Conservation (phyloP, 768 basidiomycete genomes). For the Agaricus subrufescens region DNA sequence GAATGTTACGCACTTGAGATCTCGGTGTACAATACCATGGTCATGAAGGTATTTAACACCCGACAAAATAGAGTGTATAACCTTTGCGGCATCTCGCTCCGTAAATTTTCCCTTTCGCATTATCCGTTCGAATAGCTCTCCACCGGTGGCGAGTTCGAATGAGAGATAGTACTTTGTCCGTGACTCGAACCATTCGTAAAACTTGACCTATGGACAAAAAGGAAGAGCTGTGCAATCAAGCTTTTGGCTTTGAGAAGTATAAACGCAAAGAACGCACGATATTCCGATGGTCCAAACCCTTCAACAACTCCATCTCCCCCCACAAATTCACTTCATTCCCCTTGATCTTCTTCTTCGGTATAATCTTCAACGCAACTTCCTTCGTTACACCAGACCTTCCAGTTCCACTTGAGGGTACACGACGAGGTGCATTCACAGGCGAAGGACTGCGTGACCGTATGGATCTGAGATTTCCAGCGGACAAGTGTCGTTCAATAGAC, state of each 20-base stretch:
- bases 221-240: neutral
- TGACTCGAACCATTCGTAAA: slow-evolving; percentile 96
- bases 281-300: slow-evolving; percentile 86
- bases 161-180: slow-evolving; percentile 92
- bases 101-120: slow-evolving; percentile 86
- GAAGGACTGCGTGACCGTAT: slow-evolving; percentile 19
- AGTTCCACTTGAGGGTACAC: slow-evolving; percentile 14
- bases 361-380: slow-evolving; percentile 85
- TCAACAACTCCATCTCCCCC: slow-evolving; percentile 91
- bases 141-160: slow-evolving; percentile 91
- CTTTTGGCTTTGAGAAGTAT: neutral
- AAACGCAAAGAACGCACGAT: slow-evolving; percentile 50
- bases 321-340: slow-evolving; percentile 86
- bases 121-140: slow-evolving; percentile 92
- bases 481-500: slow-evolving; percentile 11
- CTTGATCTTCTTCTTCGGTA: slow-evolving; percentile 93
- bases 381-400: slow-evolving; percentile 35
- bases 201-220: slow-evolving; percentile 64
- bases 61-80: slow-evolving; percentile 76
- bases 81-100: slow-evolving; percentile 81
- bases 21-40: slow-evolving; percentile 92
- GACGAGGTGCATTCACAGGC: slow-evolving; percentile 6
- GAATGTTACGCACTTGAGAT: slow-evolving; percentile 67
- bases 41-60: slow-evolving; percentile 89
- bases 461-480: slow-evolving; percentile 15